Evolutionary conservation across 345 rosid species (phyloP).

Genomic region (Eucalyptus paniculata): DNA sequence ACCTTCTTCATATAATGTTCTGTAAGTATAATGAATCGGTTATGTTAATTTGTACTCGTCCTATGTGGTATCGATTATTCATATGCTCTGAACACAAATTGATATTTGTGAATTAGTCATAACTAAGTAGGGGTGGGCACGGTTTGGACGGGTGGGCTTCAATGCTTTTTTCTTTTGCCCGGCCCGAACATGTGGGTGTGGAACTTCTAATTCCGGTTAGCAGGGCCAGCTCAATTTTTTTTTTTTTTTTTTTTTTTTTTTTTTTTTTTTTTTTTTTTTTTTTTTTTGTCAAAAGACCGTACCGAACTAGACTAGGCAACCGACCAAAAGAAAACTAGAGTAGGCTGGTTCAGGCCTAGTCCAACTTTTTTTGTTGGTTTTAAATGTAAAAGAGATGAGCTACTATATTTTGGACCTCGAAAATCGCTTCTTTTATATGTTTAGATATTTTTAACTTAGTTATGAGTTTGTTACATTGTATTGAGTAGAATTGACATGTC

Average conservation of each 20-base stretch:
- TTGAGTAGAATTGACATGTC: rapidly evolving
- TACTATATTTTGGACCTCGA: not conserved
- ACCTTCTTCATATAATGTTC: too few relatives aligned
- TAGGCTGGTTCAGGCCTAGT: not conserved
- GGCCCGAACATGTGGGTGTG: too few relatives aligned
- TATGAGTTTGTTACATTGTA: not conserved
- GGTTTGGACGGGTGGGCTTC: rapidly evolving
- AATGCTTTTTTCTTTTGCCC: not conserved
- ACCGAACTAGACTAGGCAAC: too few relatives aligned
- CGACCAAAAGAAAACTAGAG: not conserved
- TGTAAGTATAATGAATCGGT: too few relatives aligned
- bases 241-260: too few relatives aligned
- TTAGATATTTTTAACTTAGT: not conserved
- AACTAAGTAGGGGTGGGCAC: not conserved
- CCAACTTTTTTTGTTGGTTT: not conserved
- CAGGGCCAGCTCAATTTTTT: too few relatives aligned
- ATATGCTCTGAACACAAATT: not conserved
- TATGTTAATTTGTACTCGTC: too few relatives aligned
- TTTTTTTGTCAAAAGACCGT: too few relatives aligned
- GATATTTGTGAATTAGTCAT: not conserved
- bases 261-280: too few relatives aligned
- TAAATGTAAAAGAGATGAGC: not conserved
- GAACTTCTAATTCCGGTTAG: too few relatives aligned
- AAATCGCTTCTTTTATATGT: too few relatives aligned
- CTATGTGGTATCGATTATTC: not conserved